Evolutionary conservation across 768 basidiomycete genomes (phyloP).

Genomic region (Sporobolomyces pararoseus): DNA sequence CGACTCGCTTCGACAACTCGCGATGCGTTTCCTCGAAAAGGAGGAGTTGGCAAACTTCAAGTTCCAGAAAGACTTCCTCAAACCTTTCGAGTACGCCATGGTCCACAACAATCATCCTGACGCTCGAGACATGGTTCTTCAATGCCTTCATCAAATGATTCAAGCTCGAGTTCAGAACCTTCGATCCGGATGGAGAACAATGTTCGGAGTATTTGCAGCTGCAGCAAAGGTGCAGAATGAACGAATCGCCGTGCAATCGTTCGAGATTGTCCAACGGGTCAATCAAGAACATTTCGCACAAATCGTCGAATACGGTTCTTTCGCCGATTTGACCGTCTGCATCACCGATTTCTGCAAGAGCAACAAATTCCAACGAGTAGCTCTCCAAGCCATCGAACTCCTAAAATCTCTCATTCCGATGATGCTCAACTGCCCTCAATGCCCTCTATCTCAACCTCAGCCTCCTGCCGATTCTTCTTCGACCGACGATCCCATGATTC

Average conservation of each 20-base stretch:
- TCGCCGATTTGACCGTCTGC: constrained; percentile 92
- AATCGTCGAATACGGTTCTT: constrained; percentile 90
- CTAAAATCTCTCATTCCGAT: constrained; percentile 71
- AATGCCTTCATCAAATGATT: constrained; percentile 98
- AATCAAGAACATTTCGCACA: constrained; percentile 84
- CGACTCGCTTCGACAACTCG: constrained; percentile 90
- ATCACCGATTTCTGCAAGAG: constrained; percentile 99
- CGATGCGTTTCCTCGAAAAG: constrained; percentile 98
- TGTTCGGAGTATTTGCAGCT: constrained; percentile 97
- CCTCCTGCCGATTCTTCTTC: constrained; percentile 27
- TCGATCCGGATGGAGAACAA: constrained; percentile 97
- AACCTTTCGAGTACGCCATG: constrained; percentile 98
- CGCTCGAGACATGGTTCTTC: constrained; percentile 92
- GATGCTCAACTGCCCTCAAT: constrained; percentile 80
- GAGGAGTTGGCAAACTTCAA: constrained; percentile 97
- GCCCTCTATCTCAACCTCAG: constrained; percentile 46
- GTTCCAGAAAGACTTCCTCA: constrained; percentile 98
- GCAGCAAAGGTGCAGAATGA: constrained; percentile 78
- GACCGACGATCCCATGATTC: constrained; percentile 74
- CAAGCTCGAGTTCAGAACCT: constrained; percentile 90
- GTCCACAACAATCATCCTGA: constrained; percentile 92
- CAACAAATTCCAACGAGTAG: constrained; percentile 98
- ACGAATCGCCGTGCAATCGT: constrained; percentile 84
- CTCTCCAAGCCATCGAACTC: constrained; percentile 92
- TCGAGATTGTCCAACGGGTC: constrained; percentile 87